These are phyloP conservation scores for Novymonas esmeraldas DNA, from an alignment of 208 protist genomes.

Conservation along the genomic window DNA sequence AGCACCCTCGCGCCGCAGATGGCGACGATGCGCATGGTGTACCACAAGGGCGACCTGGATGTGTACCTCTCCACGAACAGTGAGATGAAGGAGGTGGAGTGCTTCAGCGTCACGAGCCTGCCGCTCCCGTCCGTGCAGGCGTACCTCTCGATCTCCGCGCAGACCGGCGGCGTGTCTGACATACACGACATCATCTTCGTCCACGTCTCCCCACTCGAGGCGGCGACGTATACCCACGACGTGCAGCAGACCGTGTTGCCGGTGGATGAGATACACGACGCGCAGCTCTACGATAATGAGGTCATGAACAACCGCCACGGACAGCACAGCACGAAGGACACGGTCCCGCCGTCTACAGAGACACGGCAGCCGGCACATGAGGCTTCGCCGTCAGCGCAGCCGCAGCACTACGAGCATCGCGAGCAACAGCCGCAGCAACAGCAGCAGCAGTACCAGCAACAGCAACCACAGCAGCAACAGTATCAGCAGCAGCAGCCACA, in stretches of 20 bases:
- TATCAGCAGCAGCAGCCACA: not conserved
- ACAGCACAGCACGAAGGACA: not conserved
- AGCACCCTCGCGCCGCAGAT: constrained; percentile 28
- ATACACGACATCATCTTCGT: constrained; percentile 83
- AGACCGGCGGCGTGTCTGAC: constrained; percentile 58
- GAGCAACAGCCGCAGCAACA: constrained; percentile 13
- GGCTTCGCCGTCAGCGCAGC: constrained; percentile 10
- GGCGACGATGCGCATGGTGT: constrained; percentile 58
- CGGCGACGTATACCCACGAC: constrained; percentile 61
- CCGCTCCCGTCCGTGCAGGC: constrained; percentile 30
- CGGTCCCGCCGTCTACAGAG: not conserved
- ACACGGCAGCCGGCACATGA: constrained; percentile 4
- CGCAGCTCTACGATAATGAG: constrained; percentile 36
- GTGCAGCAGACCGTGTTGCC: constrained; percentile 31
- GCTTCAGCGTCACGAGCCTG: constrained; percentile 47
- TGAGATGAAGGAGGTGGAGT: constrained; percentile 52
- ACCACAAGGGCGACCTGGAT: constrained; percentile 40
- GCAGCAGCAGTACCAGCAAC: constrained; percentile 5
- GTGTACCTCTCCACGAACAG: constrained; percentile 52
- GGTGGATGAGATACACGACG: not conserved
- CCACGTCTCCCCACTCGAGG: constrained; percentile 56
- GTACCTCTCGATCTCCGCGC: constrained; percentile 74
- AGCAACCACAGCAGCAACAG: constrained; percentile 11
- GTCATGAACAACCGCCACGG: constrained; percentile 28
- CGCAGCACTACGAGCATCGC: constrained; percentile 5